Percentiles rank a stretch among this genome's conserved stretches.
Evolutionary conservation across 805 yeast species (phyloP).

Genomic region (Candida ponderosae): DNA sequence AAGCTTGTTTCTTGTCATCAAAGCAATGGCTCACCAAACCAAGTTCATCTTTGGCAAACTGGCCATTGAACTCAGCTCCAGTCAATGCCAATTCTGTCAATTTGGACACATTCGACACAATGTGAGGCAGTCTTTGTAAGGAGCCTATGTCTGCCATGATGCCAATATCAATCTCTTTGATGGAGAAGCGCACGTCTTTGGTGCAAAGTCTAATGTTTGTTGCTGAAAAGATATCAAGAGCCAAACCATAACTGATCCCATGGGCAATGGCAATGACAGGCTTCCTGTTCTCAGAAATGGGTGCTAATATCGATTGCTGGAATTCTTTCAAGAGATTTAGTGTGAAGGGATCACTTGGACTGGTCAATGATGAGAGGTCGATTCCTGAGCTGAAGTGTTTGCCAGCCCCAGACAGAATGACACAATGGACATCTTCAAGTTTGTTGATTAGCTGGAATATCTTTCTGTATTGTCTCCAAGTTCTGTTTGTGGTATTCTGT

Average conservation of each 20-base stretch:
- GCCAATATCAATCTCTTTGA: constrained; percentile 68
- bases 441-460: constrained; percentile 38
- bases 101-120: constrained; percentile 48
- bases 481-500: constrained; percentile 7
- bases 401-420: constrained; percentile 51
- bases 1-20: constrained; percentile 39
- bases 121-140: constrained; percentile 53
- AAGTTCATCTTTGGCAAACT: constrained; percentile 40
- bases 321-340: constrained; percentile 41
- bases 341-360: no score
- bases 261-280: constrained; percentile 65
- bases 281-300: constrained; percentile 34
- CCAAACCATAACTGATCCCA: constrained; percentile 61
- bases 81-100: constrained; percentile 55
- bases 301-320: constrained; percentile 47
- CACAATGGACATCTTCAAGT: constrained; percentile 38
- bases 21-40: constrained; percentile 49
- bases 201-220: constrained; percentile 51
- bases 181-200: constrained; percentile 42
- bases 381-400: constrained; percentile 58
- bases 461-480: constrained; percentile 50
- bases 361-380: constrained; percentile 50
- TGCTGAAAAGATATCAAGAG: constrained; percentile 56
- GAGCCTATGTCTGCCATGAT: constrained; percentile 77
- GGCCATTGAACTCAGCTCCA: constrained; percentile 45